A percentile compares a stretch with the other conserved stretches of the same genome.
These are phyloP conservation scores for Pezicula carpinea DNA, from an alignment of 2,329 filamentous ascomycete genomes.

Conservation along the genomic window DNA sequence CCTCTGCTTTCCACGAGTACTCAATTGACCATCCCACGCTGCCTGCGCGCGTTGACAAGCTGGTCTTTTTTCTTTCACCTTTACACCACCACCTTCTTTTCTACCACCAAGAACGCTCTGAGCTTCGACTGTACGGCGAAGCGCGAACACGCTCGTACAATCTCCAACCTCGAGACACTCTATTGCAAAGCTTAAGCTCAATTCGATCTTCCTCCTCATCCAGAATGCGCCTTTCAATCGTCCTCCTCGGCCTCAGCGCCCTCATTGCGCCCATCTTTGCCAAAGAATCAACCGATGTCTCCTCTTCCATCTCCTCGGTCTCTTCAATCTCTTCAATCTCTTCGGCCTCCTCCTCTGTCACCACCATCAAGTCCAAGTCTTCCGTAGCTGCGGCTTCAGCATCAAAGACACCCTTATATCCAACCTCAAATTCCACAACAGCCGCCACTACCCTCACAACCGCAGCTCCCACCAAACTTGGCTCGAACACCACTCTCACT, in stretches of 20 bases:
- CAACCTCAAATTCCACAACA: not conserved
- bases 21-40: not conserved
- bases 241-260: slow-evolving; percentile 1
- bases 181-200: not conserved
- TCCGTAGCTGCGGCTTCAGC: not conserved
- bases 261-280: not conserved
- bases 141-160: not conserved
- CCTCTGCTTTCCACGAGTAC: not conserved
- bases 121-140: not conserved
- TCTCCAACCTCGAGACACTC: not conserved
- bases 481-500: not conserved
- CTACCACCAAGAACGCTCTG: not conserved
- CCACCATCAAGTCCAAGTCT: not conserved
- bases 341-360: not conserved
- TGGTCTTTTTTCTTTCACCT: slow-evolving; percentile 1
- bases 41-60: not conserved
- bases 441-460: not conserved
- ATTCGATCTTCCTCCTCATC: not conserved
- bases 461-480: not conserved
- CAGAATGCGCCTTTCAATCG: not conserved
- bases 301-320: slow-evolving; percentile 38
- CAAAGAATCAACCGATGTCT: not conserved
- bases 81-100: not conserved
- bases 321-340: slow-evolving; percentile 36
- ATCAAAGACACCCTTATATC: not conserved